Evolutionary conservation across 2,329 filamentous ascomycete species (phyloP).

Genomic region (Domatiomyces catenatus): DNA sequence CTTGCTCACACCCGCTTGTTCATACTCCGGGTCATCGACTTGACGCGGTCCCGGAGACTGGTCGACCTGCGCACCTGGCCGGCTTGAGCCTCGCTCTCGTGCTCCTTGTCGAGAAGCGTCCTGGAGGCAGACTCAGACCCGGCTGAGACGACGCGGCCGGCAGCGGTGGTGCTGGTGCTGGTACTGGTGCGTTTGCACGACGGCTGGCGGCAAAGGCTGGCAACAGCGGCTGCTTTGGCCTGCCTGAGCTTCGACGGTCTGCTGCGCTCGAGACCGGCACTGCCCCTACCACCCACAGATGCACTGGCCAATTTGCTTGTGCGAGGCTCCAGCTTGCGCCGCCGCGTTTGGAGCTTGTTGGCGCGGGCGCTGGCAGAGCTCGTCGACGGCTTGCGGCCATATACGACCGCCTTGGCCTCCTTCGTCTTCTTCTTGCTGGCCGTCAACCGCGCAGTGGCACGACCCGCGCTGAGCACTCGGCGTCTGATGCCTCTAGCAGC

Average conservation of each 20-base stretch:
- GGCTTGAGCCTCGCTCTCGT: not conserved
- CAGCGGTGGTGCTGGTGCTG: not conserved
- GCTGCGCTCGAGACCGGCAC: constrained; percentile 4
- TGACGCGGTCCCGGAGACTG: not conserved
- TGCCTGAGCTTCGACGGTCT: constrained; percentile 11
- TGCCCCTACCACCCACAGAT: not conserved
- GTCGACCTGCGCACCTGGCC: not conserved
- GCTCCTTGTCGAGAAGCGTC: not conserved
- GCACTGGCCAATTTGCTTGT: not conserved
- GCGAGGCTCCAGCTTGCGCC: constrained; percentile 6
- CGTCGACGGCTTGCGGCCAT: constrained; percentile 5
- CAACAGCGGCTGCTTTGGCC: not conserved
- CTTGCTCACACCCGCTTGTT: constrained; percentile 1
- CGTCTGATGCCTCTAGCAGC: constrained; percentile 8
- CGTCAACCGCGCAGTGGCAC: constrained; percentile 7
- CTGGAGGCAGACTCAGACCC: not conserved
- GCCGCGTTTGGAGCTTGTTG: constrained; percentile 8
- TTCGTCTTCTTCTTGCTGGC: constrained; percentile 6
- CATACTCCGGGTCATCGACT: not conserved
- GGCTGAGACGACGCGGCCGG: not conserved
- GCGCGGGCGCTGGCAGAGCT: constrained; percentile 2
- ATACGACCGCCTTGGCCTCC: constrained; percentile 3
- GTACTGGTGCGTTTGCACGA: not conserved
- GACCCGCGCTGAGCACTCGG: constrained; percentile 7
- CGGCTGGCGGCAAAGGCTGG: not conserved